Evolutionary conservation across 208 protist genomes (phyloP), one percentile per base, ranked within the genome.

Genomic region (Leishmania major): DNA sequence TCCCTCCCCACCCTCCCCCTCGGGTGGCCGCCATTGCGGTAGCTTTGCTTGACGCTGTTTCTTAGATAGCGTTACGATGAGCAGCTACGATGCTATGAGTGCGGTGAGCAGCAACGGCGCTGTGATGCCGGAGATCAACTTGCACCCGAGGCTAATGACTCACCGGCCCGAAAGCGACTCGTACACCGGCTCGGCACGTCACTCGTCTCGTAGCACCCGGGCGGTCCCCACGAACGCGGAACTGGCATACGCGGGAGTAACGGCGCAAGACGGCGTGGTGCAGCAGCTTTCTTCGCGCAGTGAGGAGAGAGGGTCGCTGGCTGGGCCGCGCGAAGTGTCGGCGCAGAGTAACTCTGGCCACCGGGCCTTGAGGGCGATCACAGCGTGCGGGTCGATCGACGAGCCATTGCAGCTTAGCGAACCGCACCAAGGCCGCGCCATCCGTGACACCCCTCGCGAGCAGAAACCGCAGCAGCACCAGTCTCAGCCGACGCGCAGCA

Each of bases 111-210:
- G 53, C 59, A 84, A 47, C 28, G 79, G 55, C 10, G 57, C 55
- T 71, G 77, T 15, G 25, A 71, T 67, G 57, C 67, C 69, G 6
- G 25, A 7, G 4, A 5, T 43, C 35, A 82, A 73, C 35, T 66
- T 93, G n/a, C 89, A 94, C 77, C 86, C 91, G 37, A 94, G 90
- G 78, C 84, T 94, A 15, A 88, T 88, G 80, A 92, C 91, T 2
- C 84, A 89, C 78, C 83, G 77, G 7, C 64, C 85, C 55, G 80
- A 82, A 75, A 72, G 47, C 47, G 57, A 31, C 59, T 85, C 80
- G 3, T 49, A 51, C 28, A 71, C 55, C 47, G 79, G 49, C 25
- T 82, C 81, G 37, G 74, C 85, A 4, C 85, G 53, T 45, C 75
- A 47, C 19, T 71, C 78, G 7, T 55, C 72, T 6, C 78, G 25